Percentiles rank a stretch among this genome's conserved stretches.
Conservation (phyloP, 805 yeast genomes). For the Starmerella gropengiesseri region DNA sequence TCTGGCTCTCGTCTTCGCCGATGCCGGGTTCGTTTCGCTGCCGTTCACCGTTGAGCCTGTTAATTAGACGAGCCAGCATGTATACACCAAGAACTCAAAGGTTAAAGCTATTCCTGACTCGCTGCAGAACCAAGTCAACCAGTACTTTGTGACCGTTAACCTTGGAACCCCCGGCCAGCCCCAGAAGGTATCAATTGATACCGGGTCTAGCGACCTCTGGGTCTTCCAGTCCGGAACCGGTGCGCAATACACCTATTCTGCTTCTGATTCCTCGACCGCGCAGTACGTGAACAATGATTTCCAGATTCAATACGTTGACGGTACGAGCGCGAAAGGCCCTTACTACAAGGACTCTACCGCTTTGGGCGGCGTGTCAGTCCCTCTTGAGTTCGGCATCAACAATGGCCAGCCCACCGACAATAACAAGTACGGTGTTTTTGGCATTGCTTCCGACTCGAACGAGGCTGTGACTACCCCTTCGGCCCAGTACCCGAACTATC, state of each 20-base stretch:
- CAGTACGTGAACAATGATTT: constrained; percentile 4
- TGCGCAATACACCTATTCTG: constrained; percentile 21
- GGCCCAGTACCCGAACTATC: constrained; percentile 24
- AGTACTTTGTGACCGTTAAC: constrained; percentile 8
- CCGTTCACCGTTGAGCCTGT: background rate
- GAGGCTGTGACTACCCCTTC: constrained; percentile 24
- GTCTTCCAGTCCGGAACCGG: background rate
- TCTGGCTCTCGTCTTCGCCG: background rate
- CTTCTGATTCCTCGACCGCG: constrained; percentile 21
- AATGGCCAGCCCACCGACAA: too few species aligned
- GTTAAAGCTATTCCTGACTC: background rate
- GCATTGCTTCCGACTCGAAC: constrained; percentile 27
- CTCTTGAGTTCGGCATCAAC: background rate
- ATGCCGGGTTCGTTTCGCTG: background rate
- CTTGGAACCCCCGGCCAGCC: constrained; percentile 48
- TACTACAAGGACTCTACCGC: constrained; percentile 49
- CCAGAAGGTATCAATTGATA: constrained; percentile 31
- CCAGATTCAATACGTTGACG: constrained; percentile 5
- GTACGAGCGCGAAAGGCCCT: background rate
- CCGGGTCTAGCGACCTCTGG: constrained; percentile 3
- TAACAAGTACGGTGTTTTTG: constrained; percentile 23
- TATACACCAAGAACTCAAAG: too few species aligned
- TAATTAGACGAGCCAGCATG: background rate
- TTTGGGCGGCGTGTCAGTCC: background rate
- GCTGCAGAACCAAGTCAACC: background rate